Evolutionary conservation across 73 alveolate species (phyloP).

Genomic region (Paramecium biaurelia): DNA sequence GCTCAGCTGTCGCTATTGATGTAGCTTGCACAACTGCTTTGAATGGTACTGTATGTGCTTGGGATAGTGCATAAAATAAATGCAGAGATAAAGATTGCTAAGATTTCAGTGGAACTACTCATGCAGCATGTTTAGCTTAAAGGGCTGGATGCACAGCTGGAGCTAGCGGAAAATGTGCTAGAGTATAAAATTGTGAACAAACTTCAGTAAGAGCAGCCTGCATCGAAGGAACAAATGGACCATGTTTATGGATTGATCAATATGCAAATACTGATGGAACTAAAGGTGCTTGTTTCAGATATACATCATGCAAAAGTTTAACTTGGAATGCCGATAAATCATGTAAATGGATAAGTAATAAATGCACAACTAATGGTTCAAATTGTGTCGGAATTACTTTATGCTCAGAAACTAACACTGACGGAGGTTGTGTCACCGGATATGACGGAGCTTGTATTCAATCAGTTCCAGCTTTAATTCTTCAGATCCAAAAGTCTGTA

Average conservation of each 20-base stretch:
- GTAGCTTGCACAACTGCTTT: slow-evolving; percentile 23
- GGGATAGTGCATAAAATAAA: not conserved
- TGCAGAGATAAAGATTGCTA: not conserved
- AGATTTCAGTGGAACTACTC: slow-evolving; percentile 15
- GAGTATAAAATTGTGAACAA: not conserved
- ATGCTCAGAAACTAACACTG: not conserved
- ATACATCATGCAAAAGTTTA: not conserved
- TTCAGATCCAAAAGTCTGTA: not conserved
- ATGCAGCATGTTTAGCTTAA: not conserved
- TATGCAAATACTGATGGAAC: not conserved
- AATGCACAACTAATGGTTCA: not conserved
- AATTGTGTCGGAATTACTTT: slow-evolving; percentile 10
- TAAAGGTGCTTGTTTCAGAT: not conserved
- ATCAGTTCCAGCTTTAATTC: not conserved
- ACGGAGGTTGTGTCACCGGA: slow-evolving; percentile 9
- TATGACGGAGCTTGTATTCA: slow-evolving; percentile 13
- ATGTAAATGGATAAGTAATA: not conserved
- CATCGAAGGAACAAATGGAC: not conserved
- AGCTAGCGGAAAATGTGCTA: not conserved
- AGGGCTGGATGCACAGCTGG: not conserved
- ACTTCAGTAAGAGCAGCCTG: not conserved
- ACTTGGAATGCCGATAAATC: not conserved
- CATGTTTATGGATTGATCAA: not conserved
- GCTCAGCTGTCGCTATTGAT: not conserved
- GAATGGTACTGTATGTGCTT: not conserved